phyloP scores from a whole-genome alignment of 2,329 filamentous ascomycete genomes.

The Orbilia javanica region DNA sequence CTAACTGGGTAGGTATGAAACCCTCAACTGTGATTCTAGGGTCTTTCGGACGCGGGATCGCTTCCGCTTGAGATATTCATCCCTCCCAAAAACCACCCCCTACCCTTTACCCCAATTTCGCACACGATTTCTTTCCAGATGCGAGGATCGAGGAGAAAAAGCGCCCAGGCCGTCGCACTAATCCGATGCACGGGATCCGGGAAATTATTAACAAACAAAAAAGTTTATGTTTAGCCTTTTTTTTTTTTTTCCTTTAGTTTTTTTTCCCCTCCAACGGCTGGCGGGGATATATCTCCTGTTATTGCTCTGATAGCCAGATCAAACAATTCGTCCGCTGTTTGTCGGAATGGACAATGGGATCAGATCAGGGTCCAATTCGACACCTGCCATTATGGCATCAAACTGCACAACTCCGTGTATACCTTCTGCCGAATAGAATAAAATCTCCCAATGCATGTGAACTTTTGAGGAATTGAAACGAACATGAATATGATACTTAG shows the following conservation, averaged over 20 bases:
- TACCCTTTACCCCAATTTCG: slow-evolving; percentile 1
- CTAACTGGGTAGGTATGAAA: slow-evolving; percentile 41
- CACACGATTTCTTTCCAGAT: slow-evolving; percentile 10
- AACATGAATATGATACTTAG: slow-evolving; percentile 7
- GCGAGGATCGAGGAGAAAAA: background rate
- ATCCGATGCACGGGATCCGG: slow-evolving; percentile 11
- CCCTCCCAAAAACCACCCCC: background rate
- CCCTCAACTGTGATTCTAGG: slow-evolving; percentile 10
- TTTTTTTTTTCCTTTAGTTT: background rate
- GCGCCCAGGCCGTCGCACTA: background rate
- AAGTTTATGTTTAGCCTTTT: slow-evolving; percentile 17
- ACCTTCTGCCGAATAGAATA: background rate
- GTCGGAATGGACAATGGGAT: slow-evolving; percentile 20
- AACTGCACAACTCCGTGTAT: slow-evolving; percentile 15
- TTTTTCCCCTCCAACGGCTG: slow-evolving; percentile 16
- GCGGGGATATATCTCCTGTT: slow-evolving; percentile 46
- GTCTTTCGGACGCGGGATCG: slow-evolving; percentile 44
- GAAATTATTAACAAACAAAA: slow-evolving; percentile 20
- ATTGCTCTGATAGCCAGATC: slow-evolving; percentile 23
- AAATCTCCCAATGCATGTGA: background rate
- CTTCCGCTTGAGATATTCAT: slow-evolving; percentile 40
- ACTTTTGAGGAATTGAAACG: slow-evolving; percentile 22
- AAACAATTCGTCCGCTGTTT: slow-evolving; percentile 13
- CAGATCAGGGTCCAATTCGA: slow-evolving; percentile 3
- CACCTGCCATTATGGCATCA: slow-evolving; percentile 33